Conservation (phyloP, 2,329 filamentous ascomycete genomes). For the Ceratocystiopsis brevicomis region DNA sequence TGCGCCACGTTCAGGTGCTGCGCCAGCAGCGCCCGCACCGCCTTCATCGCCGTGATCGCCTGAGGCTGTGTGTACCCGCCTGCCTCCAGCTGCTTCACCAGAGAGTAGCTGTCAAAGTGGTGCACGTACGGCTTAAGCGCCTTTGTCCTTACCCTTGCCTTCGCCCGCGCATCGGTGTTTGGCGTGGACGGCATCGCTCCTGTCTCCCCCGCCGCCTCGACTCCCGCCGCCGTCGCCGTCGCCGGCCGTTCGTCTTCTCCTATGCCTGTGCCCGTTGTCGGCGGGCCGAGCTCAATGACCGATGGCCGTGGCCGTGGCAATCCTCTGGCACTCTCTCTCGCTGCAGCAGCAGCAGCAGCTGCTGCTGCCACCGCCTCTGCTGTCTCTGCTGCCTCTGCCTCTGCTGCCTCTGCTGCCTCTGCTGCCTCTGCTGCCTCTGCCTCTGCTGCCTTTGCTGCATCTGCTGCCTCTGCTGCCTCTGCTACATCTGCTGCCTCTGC, state of each 20-base stretch:
- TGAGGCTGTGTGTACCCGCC: constrained; percentile 58
- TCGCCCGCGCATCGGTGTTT: constrained; percentile 14
- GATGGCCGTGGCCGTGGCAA: not conserved
- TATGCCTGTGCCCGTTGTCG: constrained; percentile 2
- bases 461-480: not conserved
- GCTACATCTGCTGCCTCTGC: constrained; percentile 1
- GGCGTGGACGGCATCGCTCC: not conserved
- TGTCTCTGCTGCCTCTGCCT: not conserved
- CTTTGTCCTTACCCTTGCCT: constrained; percentile 29
- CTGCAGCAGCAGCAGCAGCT: too few species aligned
- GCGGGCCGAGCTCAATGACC: constrained; percentile 10
- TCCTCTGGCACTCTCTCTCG: too few species aligned
- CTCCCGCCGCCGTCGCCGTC: not conserved
- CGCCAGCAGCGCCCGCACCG: constrained; percentile 56
- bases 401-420: not conserved
- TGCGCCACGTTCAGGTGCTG: constrained; percentile 68
- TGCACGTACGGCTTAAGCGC: constrained; percentile 68
- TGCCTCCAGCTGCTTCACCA: constrained; percentile 60
- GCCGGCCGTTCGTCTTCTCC: not conserved
- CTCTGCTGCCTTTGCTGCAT: not conserved
- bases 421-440: not conserved
- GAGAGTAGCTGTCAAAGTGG: constrained; percentile 86
- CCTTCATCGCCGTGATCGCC: constrained; percentile 81
- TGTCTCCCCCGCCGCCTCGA: not conserved
- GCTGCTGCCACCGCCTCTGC: too few species aligned